Evolutionary conservation across 768 basidiomycete genomes (phyloP), one percentile per base, ranked within the genome.

Genomic region (Mycena leptocephala): DNA sequence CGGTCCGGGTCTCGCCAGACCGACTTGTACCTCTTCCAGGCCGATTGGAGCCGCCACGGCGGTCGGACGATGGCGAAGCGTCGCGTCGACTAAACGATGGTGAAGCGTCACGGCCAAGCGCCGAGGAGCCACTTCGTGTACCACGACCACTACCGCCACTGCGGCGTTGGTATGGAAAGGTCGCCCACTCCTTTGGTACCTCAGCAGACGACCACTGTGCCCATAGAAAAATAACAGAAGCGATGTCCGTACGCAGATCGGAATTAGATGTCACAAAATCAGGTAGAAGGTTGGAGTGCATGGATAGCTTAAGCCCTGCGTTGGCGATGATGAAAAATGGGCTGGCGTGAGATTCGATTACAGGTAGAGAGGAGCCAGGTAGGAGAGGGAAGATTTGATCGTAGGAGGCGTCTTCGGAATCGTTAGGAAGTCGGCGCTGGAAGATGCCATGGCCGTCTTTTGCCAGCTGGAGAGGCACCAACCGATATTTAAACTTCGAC

Each of bases 401-500:
- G 43, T 65, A 70, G 26, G 28, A 8, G 30, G 69, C 41, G 13
- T 26, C 8, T 58, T 32, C 56, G 18, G 41, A 26, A 20, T 16
- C 43, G 30, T 65, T 7, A n/a, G 43, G 43, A 22, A 48, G 28
- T 65, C 20, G 24, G 20, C 43, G 63, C 30, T 20, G 63, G 28
- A 46, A 48, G 39, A 65, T 14, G 41, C 63, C 63, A 48, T 46
- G 24, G 43, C 28, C 18, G 43, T 65, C 63, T 48, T 30, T 26
- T 4, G 28, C 26, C 16, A 65, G 39, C 48, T 48, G 63, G 16
- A 65, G 63, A 33, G 63, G 63, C 26, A 65, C 43, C 43, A 48
- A 20, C 63, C 63, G 63, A 48, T 65, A 65, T 65, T 65, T 48
- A 32, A 65, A 65, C 37, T 24, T 63, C n/a, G n/a, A n/a, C n/a